phyloP scores from a whole-genome alignment of 129 eudicot genomes.

The Flaveria bidentis region DNA sequence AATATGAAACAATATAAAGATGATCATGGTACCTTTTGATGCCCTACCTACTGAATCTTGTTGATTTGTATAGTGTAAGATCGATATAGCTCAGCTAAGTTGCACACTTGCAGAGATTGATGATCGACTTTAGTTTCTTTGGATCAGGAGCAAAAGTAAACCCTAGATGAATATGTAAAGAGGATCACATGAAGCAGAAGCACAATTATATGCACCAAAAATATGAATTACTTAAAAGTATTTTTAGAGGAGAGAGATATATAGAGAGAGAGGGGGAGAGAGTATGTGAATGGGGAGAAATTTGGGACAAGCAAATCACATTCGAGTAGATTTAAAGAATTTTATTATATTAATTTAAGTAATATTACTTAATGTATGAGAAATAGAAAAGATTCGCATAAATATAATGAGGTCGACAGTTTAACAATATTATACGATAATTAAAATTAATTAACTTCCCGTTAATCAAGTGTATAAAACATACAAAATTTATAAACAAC shows the following conservation, averaged over 20 bases:
- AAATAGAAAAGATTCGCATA: conserved; percentile 22
- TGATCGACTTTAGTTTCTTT: conserved; percentile 13
- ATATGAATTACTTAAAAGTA: conserved; percentile 26
- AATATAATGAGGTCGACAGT: not conserved
- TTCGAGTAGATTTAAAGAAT: conserved; percentile 2
- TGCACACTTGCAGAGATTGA: conserved; percentile 28
- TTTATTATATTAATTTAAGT: not conserved
- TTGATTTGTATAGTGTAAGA: conserved; percentile 19
- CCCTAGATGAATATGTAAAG: conserved; percentile 43
- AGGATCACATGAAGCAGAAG: conserved; percentile 29
- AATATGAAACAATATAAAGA: conserved; percentile 26
- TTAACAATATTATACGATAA: not conserved
- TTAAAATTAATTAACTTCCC: conserved; percentile 5
- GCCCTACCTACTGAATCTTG: conserved; percentile 30
- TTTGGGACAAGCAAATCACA: conserved; percentile 21
- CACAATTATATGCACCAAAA: conserved; percentile 35
- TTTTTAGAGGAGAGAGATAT: not conserved
- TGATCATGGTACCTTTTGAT: conserved; percentile 29
- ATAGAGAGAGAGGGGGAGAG: conserved; percentile 16
- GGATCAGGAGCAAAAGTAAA: conserved; percentile 29
- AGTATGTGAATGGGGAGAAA: conserved; percentile 19
- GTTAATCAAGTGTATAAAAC: not conserved
- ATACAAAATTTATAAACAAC: not conserved
- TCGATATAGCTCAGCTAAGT: conserved; percentile 26
- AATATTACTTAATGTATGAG: not conserved